Evolutionary conservation across 2,329 filamentous ascomycete genomes (phyloP).

Genomic region (Hypoxylon sp.): DNA sequence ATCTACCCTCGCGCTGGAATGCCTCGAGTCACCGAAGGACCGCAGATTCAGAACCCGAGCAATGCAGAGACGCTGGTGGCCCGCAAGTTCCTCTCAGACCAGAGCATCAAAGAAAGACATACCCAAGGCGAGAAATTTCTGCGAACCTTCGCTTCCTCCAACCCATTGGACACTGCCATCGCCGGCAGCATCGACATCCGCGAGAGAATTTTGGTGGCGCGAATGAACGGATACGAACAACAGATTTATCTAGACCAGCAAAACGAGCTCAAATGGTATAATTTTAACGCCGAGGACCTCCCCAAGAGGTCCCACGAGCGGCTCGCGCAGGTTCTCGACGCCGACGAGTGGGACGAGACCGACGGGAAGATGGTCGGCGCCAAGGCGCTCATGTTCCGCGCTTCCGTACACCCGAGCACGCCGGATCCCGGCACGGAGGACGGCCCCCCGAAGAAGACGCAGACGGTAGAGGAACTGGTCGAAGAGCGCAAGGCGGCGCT

Average conservation of each 20-base stretch:
- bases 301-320: constrained; percentile 9
- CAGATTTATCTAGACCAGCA: constrained; percentile 49
- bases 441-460: no score
- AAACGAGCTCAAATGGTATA: constrained; percentile 46
- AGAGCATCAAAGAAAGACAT: constrained; percentile 53
- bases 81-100: constrained; percentile 51
- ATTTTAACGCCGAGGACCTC: constrained; percentile 46
- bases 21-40: constrained; percentile 54
- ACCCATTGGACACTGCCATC: constrained; percentile 47
- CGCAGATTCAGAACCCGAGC: constrained; percentile 46
- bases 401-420: constrained; percentile 20
- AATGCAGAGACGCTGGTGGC: constrained; percentile 51
- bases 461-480: no score
- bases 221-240: constrained; percentile 42
- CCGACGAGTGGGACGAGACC: constrained; percentile 13
- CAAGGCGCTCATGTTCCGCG: constrained; percentile 21
- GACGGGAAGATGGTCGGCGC: constrained; percentile 26
- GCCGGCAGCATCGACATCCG: constrained; percentile 38
- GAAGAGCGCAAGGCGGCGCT: neutral
- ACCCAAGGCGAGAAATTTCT: constrained; percentile 51
- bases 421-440: no score
- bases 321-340: neutral
- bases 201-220: constrained; percentile 46
- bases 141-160: constrained; percentile 48
- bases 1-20: constrained; percentile 49